These are phyloP conservation scores for Picea abies DNA, from an alignment of 83 land plant genomes.

Conservation along the genomic window DNA sequence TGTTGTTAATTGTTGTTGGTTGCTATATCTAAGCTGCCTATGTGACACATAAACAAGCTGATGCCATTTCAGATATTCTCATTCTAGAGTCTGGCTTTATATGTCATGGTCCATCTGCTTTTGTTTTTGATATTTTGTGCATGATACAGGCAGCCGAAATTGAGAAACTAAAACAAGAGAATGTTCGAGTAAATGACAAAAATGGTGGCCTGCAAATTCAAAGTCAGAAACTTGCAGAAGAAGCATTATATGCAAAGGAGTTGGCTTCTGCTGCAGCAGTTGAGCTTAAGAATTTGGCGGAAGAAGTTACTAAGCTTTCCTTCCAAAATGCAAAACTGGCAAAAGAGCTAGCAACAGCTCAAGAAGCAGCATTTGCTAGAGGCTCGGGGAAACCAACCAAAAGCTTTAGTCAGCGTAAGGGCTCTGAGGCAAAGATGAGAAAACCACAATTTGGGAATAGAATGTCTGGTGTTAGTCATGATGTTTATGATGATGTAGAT, in stretches of 20 bases:
- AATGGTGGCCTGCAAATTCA: constrained; percentile 67
- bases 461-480: not conserved
- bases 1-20: too few relatives aligned
- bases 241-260: constrained; percentile 95
- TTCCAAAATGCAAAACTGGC: constrained; percentile 78
- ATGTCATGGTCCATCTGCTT: too few relatives aligned
- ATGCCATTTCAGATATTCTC: too few relatives aligned
- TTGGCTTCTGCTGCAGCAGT: constrained; percentile 97
- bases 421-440: constrained; percentile 25
- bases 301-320: constrained; percentile 92
- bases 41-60: too few relatives aligned
- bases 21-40: too few relatives aligned
- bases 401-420: constrained; percentile 33
- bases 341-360: constrained; percentile 63
- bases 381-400: constrained; percentile 16
- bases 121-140: too few relatives aligned
- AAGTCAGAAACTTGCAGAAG: constrained; percentile 82
- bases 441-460: not conserved
- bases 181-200: constrained; percentile 64
- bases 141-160: too few relatives aligned
- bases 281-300: constrained; percentile 90
- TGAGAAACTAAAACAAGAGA: constrained; percentile 67
- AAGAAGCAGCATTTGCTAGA: constrained; percentile 41
- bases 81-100: too few relatives aligned
- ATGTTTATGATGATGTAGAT: constrained; percentile 21